A percentile compares a stretch with the other conserved stretches of the same genome.
Evolutionary conservation across 2,329 filamentous ascomycete species (phyloP).

Genomic region (Mariannaea sp.): DNA sequence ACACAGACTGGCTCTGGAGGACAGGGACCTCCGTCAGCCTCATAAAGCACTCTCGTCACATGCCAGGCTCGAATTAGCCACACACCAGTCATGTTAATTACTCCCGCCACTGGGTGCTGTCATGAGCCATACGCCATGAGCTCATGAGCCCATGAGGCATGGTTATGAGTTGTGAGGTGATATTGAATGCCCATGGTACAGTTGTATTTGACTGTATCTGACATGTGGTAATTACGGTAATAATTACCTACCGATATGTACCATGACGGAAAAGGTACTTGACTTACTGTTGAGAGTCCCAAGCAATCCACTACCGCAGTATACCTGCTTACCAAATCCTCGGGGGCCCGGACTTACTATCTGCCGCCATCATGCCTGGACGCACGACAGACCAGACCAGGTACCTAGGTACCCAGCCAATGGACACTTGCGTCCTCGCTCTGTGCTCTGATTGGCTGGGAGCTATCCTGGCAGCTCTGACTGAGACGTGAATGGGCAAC

Average conservation of each 20-base stretch:
- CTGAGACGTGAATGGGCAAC: conserved; percentile 42
- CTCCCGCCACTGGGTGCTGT: background rate
- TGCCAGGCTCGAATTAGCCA: background rate
- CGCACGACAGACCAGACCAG: too few species aligned
- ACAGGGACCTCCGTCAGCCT: conserved; percentile 20
- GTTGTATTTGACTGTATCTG: background rate
- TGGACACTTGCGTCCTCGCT: conserved; percentile 4
- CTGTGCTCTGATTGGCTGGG: conserved; percentile 36
- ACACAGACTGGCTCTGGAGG: conserved; percentile 20
- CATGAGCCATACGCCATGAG: background rate
- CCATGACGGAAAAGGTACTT: too few species aligned
- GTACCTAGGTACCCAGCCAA: too few species aligned
- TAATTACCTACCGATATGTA: too few species aligned
- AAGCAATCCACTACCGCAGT: too few species aligned
- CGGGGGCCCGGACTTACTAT: conserved; percentile 34
- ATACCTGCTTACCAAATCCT: too few species aligned
- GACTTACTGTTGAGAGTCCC: background rate
- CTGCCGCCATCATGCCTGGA: conserved; percentile 18
- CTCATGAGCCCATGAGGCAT: too few species aligned
- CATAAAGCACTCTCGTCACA: conserved; percentile 1
- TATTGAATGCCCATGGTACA: too few species aligned
- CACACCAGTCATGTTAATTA: conserved; percentile 1
- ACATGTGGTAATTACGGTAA: too few species aligned
- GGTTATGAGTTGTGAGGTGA: background rate
- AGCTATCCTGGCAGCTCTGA: conserved; percentile 37